Conservation (phyloP, 2,329 filamentous ascomycete species). For the Alternaria hordeiaustralica region DNA sequence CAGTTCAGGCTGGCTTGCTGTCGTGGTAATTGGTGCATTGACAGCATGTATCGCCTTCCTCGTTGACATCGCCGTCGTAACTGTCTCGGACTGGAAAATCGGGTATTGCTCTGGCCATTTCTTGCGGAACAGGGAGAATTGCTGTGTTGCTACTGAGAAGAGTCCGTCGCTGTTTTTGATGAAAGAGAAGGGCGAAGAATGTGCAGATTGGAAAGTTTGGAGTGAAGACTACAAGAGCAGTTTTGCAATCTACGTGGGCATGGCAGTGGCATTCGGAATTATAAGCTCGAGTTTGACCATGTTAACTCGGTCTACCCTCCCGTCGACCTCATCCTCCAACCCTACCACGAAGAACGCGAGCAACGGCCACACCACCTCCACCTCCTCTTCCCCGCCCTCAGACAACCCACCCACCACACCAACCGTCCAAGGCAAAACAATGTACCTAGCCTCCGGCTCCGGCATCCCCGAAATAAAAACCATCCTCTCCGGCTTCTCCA, state of each 20-base stretch:
- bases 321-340: constrained; percentile 46
- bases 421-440: constrained; percentile 54
- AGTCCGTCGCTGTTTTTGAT: constrained; percentile 20
- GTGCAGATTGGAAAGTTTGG: constrained; percentile 55
- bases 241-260: constrained; percentile 59
- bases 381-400: background rate
- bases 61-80: constrained; percentile 63
- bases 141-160: constrained; percentile 47
- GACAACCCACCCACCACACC: background rate
- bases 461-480: constrained; percentile 70
- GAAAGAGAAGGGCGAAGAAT: constrained; percentile 30
- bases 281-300: constrained; percentile 59
- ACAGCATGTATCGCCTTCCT: constrained; percentile 63
- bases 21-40: constrained; percentile 60
- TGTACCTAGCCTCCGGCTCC: constrained; percentile 66
- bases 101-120: constrained; percentile 60
- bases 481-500: constrained; percentile 66
- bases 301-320: constrained; percentile 58
- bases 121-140: constrained; percentile 58
- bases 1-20: constrained; percentile 63
- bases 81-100: constrained; percentile 63
- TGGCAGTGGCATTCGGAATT: constrained; percentile 58
- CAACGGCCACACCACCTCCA: constrained; percentile 20
- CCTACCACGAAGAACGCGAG: background rate
- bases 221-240: constrained; percentile 47